Conservation (phyloP, 345 rosid species). For the Aquilaria malaccensis region DNA sequence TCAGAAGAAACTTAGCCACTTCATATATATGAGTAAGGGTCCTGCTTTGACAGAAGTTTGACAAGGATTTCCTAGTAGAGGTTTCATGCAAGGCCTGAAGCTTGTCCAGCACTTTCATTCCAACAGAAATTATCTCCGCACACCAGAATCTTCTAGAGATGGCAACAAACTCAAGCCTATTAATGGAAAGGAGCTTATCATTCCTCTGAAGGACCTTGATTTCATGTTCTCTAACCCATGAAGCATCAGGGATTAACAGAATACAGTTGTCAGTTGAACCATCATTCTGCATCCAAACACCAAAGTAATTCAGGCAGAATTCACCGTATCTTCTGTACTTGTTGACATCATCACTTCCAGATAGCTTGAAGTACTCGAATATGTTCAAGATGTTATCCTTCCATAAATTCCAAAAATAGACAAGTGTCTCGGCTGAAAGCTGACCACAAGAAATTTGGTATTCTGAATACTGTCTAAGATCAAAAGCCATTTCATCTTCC, state of each 20-base stretch:
- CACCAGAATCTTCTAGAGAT: constrained; percentile 31
- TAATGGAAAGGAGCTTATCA: constrained; percentile 15
- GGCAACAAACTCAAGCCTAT: constrained; percentile 19
- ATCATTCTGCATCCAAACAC: constrained; percentile 23
- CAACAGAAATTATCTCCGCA: constrained; percentile 30
- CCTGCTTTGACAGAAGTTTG: constrained; percentile 19
- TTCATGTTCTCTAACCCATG: constrained; percentile 25
- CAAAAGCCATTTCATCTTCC: constrained; percentile 21
- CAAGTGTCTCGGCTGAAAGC: constrained; percentile 27
- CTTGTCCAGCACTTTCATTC: constrained; percentile 23
- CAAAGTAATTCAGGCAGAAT: constrained; percentile 44
- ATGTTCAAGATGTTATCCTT: constrained; percentile 23
- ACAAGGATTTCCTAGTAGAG: constrained; percentile 6
- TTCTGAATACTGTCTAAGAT: constrained; percentile 15
- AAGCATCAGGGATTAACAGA: constrained; percentile 27
- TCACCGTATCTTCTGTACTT: constrained; percentile 16
- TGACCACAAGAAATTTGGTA: constrained; percentile 1
- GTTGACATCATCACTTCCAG: not conserved
- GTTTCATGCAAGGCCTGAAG: constrained; percentile 19
- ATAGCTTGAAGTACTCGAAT: constrained; percentile 10
- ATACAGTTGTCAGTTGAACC: constrained; percentile 14
- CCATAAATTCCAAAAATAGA: constrained; percentile 43
- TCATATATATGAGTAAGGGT: constrained; percentile 19
- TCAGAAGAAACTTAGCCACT: constrained; percentile 27
- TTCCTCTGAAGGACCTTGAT: constrained; percentile 1